Percentiles rank a stretch among this genome's conserved stretches.
Evolutionary conservation across 345 rosid species (phyloP).

Genomic region (Acer saccharum): DNA sequence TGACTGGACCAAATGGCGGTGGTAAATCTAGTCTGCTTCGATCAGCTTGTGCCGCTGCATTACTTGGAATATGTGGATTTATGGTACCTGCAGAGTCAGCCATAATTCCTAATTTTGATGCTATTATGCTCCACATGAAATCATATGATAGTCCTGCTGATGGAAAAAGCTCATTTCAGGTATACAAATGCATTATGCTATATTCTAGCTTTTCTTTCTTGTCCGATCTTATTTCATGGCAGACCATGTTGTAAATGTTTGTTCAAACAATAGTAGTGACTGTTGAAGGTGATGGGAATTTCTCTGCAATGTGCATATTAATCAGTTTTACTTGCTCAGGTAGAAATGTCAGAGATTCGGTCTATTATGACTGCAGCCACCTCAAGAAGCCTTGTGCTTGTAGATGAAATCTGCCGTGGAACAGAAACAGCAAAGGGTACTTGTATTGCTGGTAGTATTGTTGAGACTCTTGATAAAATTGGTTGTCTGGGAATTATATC

Average conservation of each 20-base stretch:
- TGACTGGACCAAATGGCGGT: constrained; percentile 99
- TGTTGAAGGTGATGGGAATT: background rate
- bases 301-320: background rate
- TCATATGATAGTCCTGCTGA: constrained; percentile 98
- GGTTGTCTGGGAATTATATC: constrained; percentile 94
- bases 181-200: constrained; percentile 22
- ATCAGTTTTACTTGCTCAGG: constrained; percentile 42
- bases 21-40: constrained; percentile 99
- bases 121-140: constrained; percentile 98
- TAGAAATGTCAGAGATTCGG: constrained; percentile 94
- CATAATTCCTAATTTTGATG: constrained; percentile 76
- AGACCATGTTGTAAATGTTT: background rate
- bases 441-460: constrained; percentile 93
- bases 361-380: constrained; percentile 69
- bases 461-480: constrained; percentile 73
- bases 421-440: constrained; percentile 97
- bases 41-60: constrained; percentile 85
- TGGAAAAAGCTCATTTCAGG: constrained; percentile 98
- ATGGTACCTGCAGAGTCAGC: constrained; percentile 97
- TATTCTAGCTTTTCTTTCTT: background rate
- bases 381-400: constrained; percentile 86
- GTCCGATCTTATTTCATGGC: background rate
- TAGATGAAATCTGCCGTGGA: constrained; percentile 97
- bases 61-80: constrained; percentile 92
- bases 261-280: constrained; percentile 8